phyloP scores from a whole-genome alignment of 1,284 basidiomycete genomes.

The Heimioporus retisporus region DNA sequence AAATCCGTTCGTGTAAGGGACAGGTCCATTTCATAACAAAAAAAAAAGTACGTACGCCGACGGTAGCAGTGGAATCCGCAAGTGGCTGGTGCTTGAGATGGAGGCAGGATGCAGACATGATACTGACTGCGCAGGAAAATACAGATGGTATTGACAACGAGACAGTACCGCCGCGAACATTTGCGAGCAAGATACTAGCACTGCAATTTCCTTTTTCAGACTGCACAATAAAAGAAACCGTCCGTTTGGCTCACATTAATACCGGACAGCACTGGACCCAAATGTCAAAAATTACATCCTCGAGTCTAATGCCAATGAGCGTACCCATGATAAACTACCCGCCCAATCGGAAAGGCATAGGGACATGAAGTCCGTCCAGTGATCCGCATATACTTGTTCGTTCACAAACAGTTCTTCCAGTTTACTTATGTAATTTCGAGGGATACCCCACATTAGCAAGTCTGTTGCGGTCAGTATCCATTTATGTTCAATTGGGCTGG shows the following conservation, averaged over 20 bases:
- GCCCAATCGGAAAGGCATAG: constrained; percentile 43
- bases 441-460: constrained; percentile 42
- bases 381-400: not conserved
- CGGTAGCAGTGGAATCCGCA: constrained; percentile 30
- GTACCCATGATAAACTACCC: constrained; percentile 37
- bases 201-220: too few relatives aligned
- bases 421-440: constrained; percentile 30
- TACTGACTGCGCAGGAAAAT: constrained; percentile 34
- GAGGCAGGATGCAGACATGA: constrained; percentile 41
- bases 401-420: constrained; percentile 31
- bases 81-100: constrained; percentile 36
- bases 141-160: constrained; percentile 32
- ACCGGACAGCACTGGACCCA: constrained; percentile 33
- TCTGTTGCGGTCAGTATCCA: constrained; percentile 30
- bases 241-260: constrained; percentile 35
- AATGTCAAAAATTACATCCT: constrained; percentile 22
- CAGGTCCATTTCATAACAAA: not conserved
- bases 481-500: constrained; percentile 27
- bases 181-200: constrained; percentile 40
- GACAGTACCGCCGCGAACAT: constrained; percentile 31
- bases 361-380: constrained; percentile 33
- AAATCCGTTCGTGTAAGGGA: constrained; percentile 11
- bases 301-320: not conserved
- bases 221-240: too few relatives aligned
- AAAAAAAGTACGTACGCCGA: constrained; percentile 33